These are phyloP conservation scores for Diaporthe sp. DNA, from an alignment of 2,329 filamentous ascomycete genomes.

Conservation along the genomic window DNA sequence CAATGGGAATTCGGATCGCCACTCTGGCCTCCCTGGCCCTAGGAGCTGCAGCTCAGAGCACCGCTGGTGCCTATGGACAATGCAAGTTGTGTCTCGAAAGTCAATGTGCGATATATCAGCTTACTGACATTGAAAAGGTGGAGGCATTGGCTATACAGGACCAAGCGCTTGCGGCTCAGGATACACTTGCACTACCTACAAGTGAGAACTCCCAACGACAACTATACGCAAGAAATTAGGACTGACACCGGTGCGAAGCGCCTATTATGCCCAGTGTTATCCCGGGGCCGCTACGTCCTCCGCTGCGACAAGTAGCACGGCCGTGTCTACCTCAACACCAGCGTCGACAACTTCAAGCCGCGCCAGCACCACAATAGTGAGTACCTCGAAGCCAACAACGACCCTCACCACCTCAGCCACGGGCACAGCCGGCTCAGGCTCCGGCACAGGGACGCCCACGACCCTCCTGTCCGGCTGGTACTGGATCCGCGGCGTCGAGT, in stretches of 20 bases:
- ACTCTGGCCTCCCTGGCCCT: constrained; percentile 1
- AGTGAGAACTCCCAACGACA: constrained; percentile 32
- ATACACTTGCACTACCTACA: constrained; percentile 44
- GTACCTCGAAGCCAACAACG: constrained; percentile 32
- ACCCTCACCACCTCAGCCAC: constrained; percentile 34
- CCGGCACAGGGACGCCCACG: constrained; percentile 39
- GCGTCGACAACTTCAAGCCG: constrained; percentile 1
- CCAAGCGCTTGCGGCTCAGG: constrained; percentile 42
- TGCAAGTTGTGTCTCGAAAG: constrained; percentile 15
- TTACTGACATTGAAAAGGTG: constrained; percentile 31
- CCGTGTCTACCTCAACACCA: neutral
- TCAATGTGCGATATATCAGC: no score
- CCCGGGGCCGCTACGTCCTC: constrained; percentile 29
- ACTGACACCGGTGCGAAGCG: constrained; percentile 9
- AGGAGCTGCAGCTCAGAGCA: constrained; percentile 34
- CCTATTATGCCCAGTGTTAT: constrained; percentile 39
- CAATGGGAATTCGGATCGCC: constrained; percentile 3
- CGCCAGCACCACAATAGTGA: constrained; percentile 3
- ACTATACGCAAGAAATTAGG: neutral
- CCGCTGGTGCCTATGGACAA: constrained; percentile 37
- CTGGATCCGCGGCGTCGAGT: constrained; percentile 67
- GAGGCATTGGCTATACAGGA: constrained; percentile 41
- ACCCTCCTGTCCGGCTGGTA: constrained; percentile 63
- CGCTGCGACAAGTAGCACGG: neutral
- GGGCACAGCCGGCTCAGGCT: constrained; percentile 25